Conservation (phyloP, 1,139 yeast species). For the Geotrichum histeridarum region DNA sequence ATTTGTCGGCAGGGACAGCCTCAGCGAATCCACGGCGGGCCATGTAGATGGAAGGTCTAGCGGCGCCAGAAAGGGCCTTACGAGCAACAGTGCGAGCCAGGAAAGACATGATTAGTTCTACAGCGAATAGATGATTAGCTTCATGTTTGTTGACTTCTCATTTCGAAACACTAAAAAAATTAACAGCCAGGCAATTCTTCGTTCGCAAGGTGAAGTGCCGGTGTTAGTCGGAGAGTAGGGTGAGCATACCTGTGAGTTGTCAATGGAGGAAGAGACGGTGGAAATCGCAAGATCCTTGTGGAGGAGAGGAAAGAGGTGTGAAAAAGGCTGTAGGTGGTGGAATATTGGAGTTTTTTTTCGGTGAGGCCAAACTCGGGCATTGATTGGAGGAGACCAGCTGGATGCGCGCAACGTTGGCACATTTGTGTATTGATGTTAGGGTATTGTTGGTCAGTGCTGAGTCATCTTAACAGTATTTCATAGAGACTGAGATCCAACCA, state of each 20-base stretch:
- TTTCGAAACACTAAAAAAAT: not conserved
- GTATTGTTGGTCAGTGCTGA: not conserved
- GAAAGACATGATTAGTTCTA: conserved; percentile 21
- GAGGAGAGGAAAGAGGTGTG: conserved; percentile 1
- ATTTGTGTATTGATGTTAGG: conserved; percentile 1
- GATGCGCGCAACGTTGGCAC: conserved; percentile 3
- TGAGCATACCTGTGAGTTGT: conserved; percentile 2
- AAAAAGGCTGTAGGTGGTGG: conserved; percentile 3
- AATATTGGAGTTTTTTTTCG: not conserved
- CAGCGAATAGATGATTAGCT: not conserved
- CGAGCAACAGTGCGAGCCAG: conserved; percentile 28
- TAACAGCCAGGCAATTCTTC: not conserved
- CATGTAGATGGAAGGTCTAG: conserved; percentile 57
- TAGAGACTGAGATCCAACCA: not conserved
- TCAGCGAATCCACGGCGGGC: conserved; percentile 87
- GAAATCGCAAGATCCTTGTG: not conserved
- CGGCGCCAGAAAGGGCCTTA: conserved; percentile 29
- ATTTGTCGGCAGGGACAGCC: conserved; percentile 71
- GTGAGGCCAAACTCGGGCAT: conserved; percentile 2
- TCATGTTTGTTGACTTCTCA: too few relatives aligned
- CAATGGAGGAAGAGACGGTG: conserved; percentile 5
- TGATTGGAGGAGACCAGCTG: conserved; percentile 6
- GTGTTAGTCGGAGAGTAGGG: not conserved
- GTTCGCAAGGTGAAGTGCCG: not conserved
- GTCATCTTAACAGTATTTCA: not conserved